These are phyloP conservation scores for Fusarium globosum DNA, from an alignment of 2,329 filamentous ascomycete species.

Conservation along the genomic window DNA sequence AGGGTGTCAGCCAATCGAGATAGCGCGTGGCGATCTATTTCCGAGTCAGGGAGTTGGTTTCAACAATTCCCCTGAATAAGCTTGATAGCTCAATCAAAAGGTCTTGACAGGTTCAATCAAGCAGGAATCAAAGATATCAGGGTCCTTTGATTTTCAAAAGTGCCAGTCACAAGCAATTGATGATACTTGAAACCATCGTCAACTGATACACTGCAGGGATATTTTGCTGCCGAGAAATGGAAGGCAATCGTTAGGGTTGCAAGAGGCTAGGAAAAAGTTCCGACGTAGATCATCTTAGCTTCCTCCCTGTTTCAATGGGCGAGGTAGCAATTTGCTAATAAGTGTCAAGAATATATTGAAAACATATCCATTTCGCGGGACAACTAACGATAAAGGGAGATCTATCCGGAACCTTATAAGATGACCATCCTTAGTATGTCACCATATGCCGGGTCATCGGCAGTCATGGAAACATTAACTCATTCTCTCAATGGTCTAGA, in stretches of 20 bases:
- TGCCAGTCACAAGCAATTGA: conserved; percentile 29
- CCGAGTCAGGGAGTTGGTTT: conserved; percentile 31
- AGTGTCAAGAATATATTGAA: background rate
- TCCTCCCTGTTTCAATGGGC: background rate
- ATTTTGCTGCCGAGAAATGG: conserved; percentile 6
- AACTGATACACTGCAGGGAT: background rate
- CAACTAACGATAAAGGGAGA: background rate
- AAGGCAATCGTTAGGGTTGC: conserved; percentile 1
- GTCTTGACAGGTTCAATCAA: background rate
- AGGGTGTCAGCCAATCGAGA: conserved; percentile 14
- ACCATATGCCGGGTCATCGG: background rate
- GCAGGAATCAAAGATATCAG: background rate
- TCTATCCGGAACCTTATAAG: background rate
- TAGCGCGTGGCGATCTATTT: conserved; percentile 25
- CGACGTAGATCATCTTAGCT: conserved; percentile 11
- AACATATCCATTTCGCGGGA: background rate
- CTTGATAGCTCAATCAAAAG: conserved; percentile 27
- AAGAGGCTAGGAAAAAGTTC: conserved; percentile 21
- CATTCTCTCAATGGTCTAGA: background rate
- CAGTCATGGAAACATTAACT: background rate
- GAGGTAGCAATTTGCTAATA: conserved; percentile 1
- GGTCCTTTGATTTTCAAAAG: conserved; percentile 20
- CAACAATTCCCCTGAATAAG: conserved; percentile 26
- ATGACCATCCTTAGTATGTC: background rate
- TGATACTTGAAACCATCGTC: background rate